Conservation (phyloP, 1,284 basidiomycete species). For the Nidula niveotomentosa region DNA sequence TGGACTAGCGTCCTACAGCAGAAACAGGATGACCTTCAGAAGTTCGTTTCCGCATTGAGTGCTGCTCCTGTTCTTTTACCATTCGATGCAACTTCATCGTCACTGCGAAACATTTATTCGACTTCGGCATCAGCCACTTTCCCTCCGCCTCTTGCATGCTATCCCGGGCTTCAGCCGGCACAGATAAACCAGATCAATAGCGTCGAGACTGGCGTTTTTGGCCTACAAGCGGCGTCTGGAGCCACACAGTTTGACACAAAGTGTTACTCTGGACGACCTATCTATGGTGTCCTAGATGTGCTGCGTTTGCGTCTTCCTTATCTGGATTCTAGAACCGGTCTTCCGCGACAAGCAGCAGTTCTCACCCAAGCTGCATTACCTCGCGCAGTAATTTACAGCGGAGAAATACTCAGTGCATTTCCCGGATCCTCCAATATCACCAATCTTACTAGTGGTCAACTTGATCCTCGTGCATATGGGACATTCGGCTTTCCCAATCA, state of each 20-base stretch:
- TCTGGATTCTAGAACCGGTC: slow-evolving; percentile 36
- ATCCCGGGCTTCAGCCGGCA: slow-evolving; percentile 42
- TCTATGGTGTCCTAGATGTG: slow-evolving; percentile 63
- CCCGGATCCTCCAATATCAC: slow-evolving; percentile 29
- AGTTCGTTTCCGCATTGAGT: slow-evolving; percentile 45
- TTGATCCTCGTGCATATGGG: slow-evolving; percentile 54
- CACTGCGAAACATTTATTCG: slow-evolving; percentile 37
- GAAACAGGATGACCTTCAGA: slow-evolving; percentile 34
- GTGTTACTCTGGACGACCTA: slow-evolving; percentile 55
- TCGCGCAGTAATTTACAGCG: slow-evolving; percentile 49
- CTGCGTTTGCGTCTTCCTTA: slow-evolving; percentile 58
- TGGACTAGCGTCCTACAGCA: slow-evolving; percentile 57
- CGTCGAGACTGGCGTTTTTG: slow-evolving; percentile 53
- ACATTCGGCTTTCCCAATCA: slow-evolving; percentile 53
- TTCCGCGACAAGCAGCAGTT: slow-evolving; percentile 48
- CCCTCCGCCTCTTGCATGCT: slow-evolving; percentile 61
- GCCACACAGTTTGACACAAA: slow-evolving; percentile 36
- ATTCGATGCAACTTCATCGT: slow-evolving; percentile 48
- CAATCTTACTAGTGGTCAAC: slow-evolving; percentile 26
- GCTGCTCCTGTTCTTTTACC: slow-evolving; percentile 56
- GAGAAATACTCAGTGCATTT: slow-evolving; percentile 46
- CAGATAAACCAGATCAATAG: slow-evolving; percentile 40
- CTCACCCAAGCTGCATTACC: slow-evolving; percentile 41
- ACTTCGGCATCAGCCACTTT: slow-evolving; percentile 42
- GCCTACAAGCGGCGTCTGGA: slow-evolving; percentile 32